Base-by-base conservation (phyloP, 2,329 filamentous ascomycete genomes). In the Colletotrichum orchidophilum region DNA sequence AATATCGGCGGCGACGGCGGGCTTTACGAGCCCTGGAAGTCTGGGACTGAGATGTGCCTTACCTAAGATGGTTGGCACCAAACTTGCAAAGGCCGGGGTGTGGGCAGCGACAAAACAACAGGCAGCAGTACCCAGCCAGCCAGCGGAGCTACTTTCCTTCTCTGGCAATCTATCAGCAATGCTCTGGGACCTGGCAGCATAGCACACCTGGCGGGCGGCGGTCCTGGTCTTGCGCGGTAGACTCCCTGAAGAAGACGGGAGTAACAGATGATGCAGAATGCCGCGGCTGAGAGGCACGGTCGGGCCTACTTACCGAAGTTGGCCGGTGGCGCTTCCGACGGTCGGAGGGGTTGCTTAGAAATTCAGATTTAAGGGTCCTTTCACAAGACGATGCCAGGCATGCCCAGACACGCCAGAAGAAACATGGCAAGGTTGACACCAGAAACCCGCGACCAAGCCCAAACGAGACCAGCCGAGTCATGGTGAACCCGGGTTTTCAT, bases 331-430 rank as follows among this genome's bases (percentile, higher is more conserved):
- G 42, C 59, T 63, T 71, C 63, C 68, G 68, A 68, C 58, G 31
- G 58, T 68, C 64, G 68, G 68, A 68, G 61, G 54, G 59, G 46
- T 24, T 35, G 69, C 69, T 71, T 71, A 69, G 59, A 71, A 71
- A 71, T 71, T 50, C 60, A 42, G 31, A 63, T 27, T 63, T 54
- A 35, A 69, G 64, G 69, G 64, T 63, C 69, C 58, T 71, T 58
- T 24, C 46, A 58, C 57, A 49, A 67, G 58, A 57, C 57, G 26
- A 66, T 61, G 58, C 57, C 26, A 12, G 55, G 58, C n/a, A 12
- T 61, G 58, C n/a, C 46, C 21, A 26, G 46, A 50, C 42, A 33
- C 46, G 49, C 49, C 49, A 63, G 46, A 49, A 52, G 31, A 61
- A 57, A 46, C 33, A 66, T 63, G 35, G 68, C 63, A 67, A 67